phyloP scores from a whole-genome alignment of 2,329 filamentous ascomycete genomes.

The Calonectria montana region DNA sequence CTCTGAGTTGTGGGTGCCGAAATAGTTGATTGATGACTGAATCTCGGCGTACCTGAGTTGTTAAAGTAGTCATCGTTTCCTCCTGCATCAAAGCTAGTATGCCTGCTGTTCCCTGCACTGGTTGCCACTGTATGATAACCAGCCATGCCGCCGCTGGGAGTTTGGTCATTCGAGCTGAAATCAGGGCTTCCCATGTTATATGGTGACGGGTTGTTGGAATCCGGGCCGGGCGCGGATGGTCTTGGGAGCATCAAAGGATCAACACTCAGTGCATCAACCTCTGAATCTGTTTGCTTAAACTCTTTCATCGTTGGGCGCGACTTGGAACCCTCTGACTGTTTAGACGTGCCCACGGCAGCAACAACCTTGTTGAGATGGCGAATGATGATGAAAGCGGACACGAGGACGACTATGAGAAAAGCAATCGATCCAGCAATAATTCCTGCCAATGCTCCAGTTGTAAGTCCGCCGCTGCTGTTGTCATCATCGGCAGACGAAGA shows the following conservation, averaged over 20 bases:
- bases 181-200: slow-evolving; percentile 35
- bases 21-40: slow-evolving; percentile 34
- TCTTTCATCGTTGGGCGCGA: slow-evolving; percentile 51
- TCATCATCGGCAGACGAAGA: slow-evolving; percentile 35
- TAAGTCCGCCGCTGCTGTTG: slow-evolving; percentile 48
- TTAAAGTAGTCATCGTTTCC: slow-evolving; percentile 47
- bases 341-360: slow-evolving; percentile 51
- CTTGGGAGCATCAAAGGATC: slow-evolving; percentile 52
- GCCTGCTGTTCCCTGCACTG: slow-evolving; percentile 41
- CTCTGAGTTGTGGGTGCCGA: slow-evolving; percentile 41
- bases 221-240: slow-evolving; percentile 38
- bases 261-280: slow-evolving; percentile 55
- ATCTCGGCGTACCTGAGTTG: slow-evolving; percentile 21
- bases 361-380: slow-evolving; percentile 61
- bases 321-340: slow-evolving; percentile 44
- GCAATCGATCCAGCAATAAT: slow-evolving; percentile 64
- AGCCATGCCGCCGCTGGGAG: slow-evolving; percentile 35
- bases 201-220: slow-evolving; percentile 32
- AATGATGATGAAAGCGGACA: slow-evolving; percentile 61
- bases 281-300: slow-evolving; percentile 55
- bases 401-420: slow-evolving; percentile 60
- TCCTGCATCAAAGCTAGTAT: slow-evolving; percentile 44
- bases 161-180: slow-evolving; percentile 45
- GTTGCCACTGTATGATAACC: slow-evolving; percentile 39
- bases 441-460: slow-evolving; percentile 59